These are phyloP conservation scores for Eucalyptus pauciflora DNA, from an alignment of 345 rosid genomes.

Conservation along the genomic window DNA sequence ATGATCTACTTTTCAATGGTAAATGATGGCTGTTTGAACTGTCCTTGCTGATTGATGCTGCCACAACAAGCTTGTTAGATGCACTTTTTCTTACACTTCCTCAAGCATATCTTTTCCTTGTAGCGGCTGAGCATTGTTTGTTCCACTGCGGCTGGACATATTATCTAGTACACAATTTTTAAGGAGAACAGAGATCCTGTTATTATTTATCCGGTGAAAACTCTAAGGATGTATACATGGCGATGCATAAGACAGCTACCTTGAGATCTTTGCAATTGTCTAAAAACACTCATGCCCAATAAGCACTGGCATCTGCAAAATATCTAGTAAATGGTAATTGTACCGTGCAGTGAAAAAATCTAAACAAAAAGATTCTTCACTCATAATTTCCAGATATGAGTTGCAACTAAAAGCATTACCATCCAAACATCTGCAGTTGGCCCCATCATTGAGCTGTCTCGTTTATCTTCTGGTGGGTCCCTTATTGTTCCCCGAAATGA, in stretches of 20 bases:
- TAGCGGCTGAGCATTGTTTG: neutral
- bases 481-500: neutral
- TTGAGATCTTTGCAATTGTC: neutral
- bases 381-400: neutral
- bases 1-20: neutral
- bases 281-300: neutral
- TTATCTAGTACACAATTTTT: neutral
- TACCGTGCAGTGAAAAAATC: neutral
- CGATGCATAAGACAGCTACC: neutral
- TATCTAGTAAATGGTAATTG: neutral
- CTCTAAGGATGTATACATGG: neutral
- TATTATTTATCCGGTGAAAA: neutral
- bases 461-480: neutral
- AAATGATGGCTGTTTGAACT: neutral
- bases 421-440: neutral
- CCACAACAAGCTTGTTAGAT: neutral
- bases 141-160: neutral
- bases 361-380: neutral
- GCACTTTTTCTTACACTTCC: neutral
- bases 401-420: neutral
- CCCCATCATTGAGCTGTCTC: neutral
- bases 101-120: neutral
- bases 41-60: neutral
- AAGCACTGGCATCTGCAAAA: neutral
- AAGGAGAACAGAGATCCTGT: neutral